These are phyloP conservation scores for Candida caryicola DNA, from an alignment of 805 yeast genomes.

Conservation along the genomic window DNA sequence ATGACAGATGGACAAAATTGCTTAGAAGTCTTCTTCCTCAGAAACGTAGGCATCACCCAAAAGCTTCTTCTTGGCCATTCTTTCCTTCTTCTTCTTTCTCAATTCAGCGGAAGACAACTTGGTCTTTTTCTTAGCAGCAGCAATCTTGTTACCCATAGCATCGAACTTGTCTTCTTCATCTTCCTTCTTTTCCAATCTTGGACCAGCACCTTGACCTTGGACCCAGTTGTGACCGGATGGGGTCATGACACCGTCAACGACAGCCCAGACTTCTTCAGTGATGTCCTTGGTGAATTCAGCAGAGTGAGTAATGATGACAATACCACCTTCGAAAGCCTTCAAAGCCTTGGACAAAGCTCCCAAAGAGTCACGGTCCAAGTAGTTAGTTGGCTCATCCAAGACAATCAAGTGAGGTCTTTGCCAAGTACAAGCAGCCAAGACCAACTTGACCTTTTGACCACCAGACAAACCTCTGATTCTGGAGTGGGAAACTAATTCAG, in stretches of 20 bases:
- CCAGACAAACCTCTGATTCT: slow-evolving; percentile 99
- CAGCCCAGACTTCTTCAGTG: slow-evolving; percentile 99
- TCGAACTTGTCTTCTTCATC: slow-evolving; percentile 98
- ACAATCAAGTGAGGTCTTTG: slow-evolving; percentile 99
- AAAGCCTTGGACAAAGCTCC: slow-evolving; percentile 99
- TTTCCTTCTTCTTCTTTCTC: slow-evolving; percentile 99
- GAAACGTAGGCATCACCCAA: slow-evolving; percentile 99
- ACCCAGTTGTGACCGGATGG: slow-evolving; percentile 99
- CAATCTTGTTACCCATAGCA: slow-evolving; percentile 99
- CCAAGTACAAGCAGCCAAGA: slow-evolving; percentile 99
- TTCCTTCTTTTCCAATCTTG: slow-evolving; percentile 96
- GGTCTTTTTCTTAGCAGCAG: slow-evolving; percentile 91
- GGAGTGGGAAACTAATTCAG: slow-evolving; percentile 99
- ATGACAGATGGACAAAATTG: slow-evolving; percentile 6
- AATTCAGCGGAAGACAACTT: slow-evolving; percentile 98
- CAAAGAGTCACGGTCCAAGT: slow-evolving; percentile 97
- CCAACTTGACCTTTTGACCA: slow-evolving; percentile 99
- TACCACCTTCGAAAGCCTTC: slow-evolving; percentile 99
- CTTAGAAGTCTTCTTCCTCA: slow-evolving; percentile 69
- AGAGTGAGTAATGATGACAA: slow-evolving; percentile 99
- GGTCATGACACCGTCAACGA: slow-evolving; percentile 95
- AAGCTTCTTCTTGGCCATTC: slow-evolving; percentile 99
- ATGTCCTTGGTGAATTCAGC: slow-evolving; percentile 99
- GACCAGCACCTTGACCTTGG: slow-evolving; percentile 99
- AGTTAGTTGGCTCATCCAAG: slow-evolving; percentile 99